Percentiles rank a stretch among this genome's conserved stretches.
phyloP scores from a whole-genome alignment of 2,329 filamentous ascomycete species.

The Monosporascus sp. region DNA sequence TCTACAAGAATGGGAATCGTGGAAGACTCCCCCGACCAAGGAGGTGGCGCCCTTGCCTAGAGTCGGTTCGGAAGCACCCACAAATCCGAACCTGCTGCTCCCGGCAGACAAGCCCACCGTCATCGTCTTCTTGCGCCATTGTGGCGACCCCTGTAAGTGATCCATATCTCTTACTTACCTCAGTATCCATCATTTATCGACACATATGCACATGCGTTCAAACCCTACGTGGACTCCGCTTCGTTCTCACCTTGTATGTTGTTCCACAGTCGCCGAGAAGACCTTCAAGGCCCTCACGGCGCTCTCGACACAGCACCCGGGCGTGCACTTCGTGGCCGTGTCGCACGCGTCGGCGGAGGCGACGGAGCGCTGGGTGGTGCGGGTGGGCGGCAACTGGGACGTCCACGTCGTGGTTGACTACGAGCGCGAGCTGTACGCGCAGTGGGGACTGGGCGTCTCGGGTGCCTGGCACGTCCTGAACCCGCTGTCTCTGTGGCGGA shows the following conservation, averaged over 20 bases:
- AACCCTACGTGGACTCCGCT: background rate
- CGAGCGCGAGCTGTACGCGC: conserved; percentile 53
- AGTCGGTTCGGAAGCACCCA: conserved; percentile 52
- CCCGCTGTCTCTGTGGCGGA: conserved; percentile 51
- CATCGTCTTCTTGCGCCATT: conserved; percentile 66
- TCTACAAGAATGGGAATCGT: conserved; percentile 35
- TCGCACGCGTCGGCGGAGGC: conserved; percentile 51
- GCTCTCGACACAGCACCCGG: conserved; percentile 43
- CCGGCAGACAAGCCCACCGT: conserved; percentile 52
- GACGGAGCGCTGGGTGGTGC: conserved; percentile 53
- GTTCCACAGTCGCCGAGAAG: conserved; percentile 58
- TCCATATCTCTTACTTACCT: background rate
- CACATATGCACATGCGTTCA: background rate
- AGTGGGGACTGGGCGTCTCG: conserved; percentile 60
- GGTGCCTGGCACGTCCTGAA: conserved; percentile 58
- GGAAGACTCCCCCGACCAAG: conserved; percentile 35
- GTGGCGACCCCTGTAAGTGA: conserved; percentile 65
- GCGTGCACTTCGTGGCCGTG: conserved; percentile 54
- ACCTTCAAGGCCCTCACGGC: conserved; percentile 51
- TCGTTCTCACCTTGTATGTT: no score
- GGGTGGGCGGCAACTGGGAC: conserved; percentile 51
- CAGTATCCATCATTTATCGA: background rate
- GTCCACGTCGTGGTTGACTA: conserved; percentile 57
- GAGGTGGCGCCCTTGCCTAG: conserved; percentile 42
- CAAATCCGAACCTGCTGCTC: conserved; percentile 45